A percentile compares a stretch with the other conserved stretches of the same genome.
phyloP scores from a whole-genome alignment of 345 rosid species.

The Geranium brycei region DNA sequence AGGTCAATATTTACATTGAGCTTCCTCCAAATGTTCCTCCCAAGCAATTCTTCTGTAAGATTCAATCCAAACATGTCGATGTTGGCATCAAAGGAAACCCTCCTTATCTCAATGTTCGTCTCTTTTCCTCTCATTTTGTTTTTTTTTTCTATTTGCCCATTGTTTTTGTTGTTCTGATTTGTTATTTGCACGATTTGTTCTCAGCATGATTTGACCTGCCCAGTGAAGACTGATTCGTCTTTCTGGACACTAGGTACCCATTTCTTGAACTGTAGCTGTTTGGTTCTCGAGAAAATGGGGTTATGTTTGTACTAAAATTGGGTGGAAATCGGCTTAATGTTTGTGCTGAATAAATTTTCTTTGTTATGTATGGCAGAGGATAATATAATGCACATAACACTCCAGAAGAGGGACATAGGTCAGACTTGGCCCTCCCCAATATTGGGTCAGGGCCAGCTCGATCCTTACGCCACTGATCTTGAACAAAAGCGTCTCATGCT shows the following conservation, averaged over 20 bases:
- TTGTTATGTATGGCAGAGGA: conserved; percentile 43
- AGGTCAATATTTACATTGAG: conserved; percentile 63
- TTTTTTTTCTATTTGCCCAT: not conserved
- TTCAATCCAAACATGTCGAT: conserved; percentile 72
- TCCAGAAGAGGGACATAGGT: conserved; percentile 86
- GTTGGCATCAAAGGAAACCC: conserved; percentile 94
- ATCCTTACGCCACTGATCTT: conserved; percentile 49
- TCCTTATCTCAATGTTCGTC: conserved; percentile 74
- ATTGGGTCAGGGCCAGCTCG: conserved; percentile 65
- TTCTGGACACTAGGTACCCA: conserved; percentile 76
- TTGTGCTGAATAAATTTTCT: not conserved
- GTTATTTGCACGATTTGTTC: not conserved
- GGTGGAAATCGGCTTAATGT: too few species aligned
- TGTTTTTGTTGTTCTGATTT: not conserved
- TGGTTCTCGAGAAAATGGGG: too few species aligned
- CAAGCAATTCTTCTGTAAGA: conserved; percentile 72
- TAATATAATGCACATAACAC: conserved; percentile 64
- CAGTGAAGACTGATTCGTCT: conserved; percentile 80
- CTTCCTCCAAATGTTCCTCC: conserved; percentile 57
- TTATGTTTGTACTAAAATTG: too few species aligned
- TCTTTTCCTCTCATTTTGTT: not conserved
- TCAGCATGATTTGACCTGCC: conserved; percentile 63
- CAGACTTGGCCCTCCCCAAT: conserved; percentile 86
- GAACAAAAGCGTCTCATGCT: conserved; percentile 93
- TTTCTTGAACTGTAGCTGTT: not conserved